phyloP scores from a whole-genome alignment of 352 stramenopile species.

The Phytophthora crassamura region DNA sequence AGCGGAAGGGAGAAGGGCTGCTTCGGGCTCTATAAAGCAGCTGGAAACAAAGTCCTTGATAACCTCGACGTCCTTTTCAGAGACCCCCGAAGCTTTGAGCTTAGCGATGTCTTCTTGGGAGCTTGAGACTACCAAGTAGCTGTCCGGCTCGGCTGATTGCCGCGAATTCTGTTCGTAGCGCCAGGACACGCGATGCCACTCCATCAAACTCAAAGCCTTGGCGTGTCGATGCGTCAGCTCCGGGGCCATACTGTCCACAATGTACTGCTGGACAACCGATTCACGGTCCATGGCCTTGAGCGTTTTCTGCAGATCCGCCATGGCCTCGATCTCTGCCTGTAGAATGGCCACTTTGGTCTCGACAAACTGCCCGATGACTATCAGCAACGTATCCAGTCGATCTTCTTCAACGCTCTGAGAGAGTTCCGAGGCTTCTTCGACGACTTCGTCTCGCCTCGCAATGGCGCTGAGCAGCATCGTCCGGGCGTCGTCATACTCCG shows the following conservation, averaged over 20 bases:
- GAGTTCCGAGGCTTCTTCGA: conserved; percentile 79
- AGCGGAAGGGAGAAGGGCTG: conserved; percentile 41
- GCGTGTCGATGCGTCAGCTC: conserved; percentile 82
- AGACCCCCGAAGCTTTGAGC: conserved; percentile 68
- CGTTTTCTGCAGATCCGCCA: conserved; percentile 68
- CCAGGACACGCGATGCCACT: conserved; percentile 81
- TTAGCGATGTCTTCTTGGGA: conserved; percentile 53
- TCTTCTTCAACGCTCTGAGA: conserved; percentile 88
- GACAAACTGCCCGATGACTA: conserved; percentile 88
- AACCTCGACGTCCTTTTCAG: conserved; percentile 74
- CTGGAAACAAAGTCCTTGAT: conserved; percentile 89
- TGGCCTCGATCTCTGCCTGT: conserved; percentile 81
- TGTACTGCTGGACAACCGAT: conserved; percentile 89
- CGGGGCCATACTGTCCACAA: conserved; percentile 82
- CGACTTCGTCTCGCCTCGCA: conserved; percentile 78
- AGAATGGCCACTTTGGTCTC: conserved; percentile 86
- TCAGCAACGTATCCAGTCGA: conserved; percentile 82
- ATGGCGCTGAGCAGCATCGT: conserved; percentile 66
- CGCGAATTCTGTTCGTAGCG: conserved; percentile 56
- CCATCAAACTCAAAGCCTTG: conserved; percentile 78
- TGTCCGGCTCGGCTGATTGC: conserved; percentile 49
- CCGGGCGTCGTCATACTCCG: conserved; percentile 71
- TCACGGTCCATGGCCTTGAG: conserved; percentile 80
- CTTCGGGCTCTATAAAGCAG: conserved; percentile 78
- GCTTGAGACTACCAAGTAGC: conserved; percentile 50